Base-by-base conservation (phyloP, 1,284 basidiomycete genomes). In the Austroboletus niveus region DNA sequence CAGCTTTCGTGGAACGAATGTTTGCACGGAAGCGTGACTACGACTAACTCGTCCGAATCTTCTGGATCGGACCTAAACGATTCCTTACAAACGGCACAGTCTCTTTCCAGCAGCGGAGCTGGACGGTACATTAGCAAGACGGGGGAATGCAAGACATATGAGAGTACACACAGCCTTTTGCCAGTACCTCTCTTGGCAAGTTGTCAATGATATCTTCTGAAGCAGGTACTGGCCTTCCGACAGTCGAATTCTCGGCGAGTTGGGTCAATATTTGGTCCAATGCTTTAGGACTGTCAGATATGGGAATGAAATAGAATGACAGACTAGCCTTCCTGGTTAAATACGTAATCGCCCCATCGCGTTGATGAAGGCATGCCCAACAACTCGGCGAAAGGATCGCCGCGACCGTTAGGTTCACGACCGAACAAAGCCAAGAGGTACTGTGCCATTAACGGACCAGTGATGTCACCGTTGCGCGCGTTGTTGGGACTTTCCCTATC, bases 1-100 rank as follows among this genome's bases (percentile, higher is more conserved):
- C 90, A 93, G 15, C 81, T 78, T 60, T 88, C 80, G 61, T 93
- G 90, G 72, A 91, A 93, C 5, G 87, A 78, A 63, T 92, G 89
- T 55, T 82, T 80, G 75, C 90, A 92, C 4, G 89, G 89, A 17
- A 93, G 73, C 1, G 84, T 84, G 8, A 90, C 71, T 14, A 89
- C 74, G 27, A 87, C 65, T 57, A 82, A 80, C 57, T 90, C 87
- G 47, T 82, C 84, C 1, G 84, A 82, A 59, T 89, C 84, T 49
- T 88, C 85, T 4, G 82, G 79, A 42, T 74, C 71, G 14, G 85
- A 66, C 47, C 75, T 77, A 66, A 90, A 90, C 49, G 85, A 84
- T 27, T 90, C 87, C 69, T 90, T 89, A 69, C 87, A 90, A 22
- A 90, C 81, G 1, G 87, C 87, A 59, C 87, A 90, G 57, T 89